These are phyloP conservation scores for Phaeosphaeriaceae sp. DNA, from an alignment of 2,329 filamentous ascomycete species.

Conservation along the genomic window DNA sequence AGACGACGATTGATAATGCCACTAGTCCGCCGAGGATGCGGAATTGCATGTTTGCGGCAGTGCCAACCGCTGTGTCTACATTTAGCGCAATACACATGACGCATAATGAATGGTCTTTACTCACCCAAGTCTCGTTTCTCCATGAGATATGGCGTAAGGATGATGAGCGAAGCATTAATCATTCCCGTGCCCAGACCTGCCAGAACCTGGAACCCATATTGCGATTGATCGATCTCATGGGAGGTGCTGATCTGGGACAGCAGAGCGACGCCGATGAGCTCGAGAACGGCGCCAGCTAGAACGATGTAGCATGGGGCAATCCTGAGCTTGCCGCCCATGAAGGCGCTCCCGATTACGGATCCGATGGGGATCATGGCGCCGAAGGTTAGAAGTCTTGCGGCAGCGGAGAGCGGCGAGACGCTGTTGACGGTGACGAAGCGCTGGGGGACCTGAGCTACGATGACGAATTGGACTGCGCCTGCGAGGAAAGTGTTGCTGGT, in stretches of 20 bases:
- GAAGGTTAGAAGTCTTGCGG: slow-evolving; percentile 19
- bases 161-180: slow-evolving; percentile 8
- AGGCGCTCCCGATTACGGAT: slow-evolving; percentile 7
- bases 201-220: slow-evolving; percentile 23
- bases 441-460: slow-evolving; percentile 24
- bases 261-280: slow-evolving; percentile 13
- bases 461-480: slow-evolving; percentile 14
- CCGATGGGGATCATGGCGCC: slow-evolving; percentile 14
- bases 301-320: slow-evolving; percentile 16
- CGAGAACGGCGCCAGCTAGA: slow-evolving; percentile 4
- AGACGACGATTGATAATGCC: slow-evolving; percentile 14
- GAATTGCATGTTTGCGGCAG: slow-evolving; percentile 16
- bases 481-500: slow-evolving; percentile 15
- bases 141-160: slow-evolving; percentile 14
- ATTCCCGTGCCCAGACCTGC: slow-evolving; percentile 18
- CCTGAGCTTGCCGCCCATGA: slow-evolving; percentile 7
- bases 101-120: neutral
- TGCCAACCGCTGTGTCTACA: slow-evolving; percentile 11
- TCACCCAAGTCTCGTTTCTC: slow-evolving; percentile 22
- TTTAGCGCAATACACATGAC: neutral
- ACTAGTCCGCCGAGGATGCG: slow-evolving; percentile 15
- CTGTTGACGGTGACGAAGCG: slow-evolving; percentile 20
- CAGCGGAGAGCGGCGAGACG: slow-evolving; percentile 15
- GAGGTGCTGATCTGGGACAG: slow-evolving; percentile 6
- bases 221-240: slow-evolving; percentile 2